A percentile compares a stretch with the other conserved stretches of the same genome.
Conservation (phyloP, 345 rosid genomes). For the Noccaea caerulescens region DNA sequence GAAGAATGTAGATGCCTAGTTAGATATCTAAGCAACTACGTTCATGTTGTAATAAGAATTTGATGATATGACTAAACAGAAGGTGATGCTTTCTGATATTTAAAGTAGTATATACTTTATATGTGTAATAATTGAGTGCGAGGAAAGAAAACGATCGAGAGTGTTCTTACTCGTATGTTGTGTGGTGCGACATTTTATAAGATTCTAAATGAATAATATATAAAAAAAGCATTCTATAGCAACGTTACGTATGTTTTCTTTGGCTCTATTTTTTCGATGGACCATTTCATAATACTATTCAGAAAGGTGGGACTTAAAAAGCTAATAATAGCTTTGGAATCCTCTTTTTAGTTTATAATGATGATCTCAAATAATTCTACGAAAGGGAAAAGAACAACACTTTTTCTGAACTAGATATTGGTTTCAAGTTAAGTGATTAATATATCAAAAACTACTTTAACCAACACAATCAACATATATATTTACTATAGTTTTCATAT, state of each 20-base stretch:
- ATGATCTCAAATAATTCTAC: not conserved
- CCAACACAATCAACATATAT: not conserved
- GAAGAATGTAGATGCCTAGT: conserved; percentile 42
- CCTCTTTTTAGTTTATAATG: not conserved
- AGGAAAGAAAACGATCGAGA: not conserved
- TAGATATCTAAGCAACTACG: not conserved
- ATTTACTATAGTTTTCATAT: too few relatives aligned
- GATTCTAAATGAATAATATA: conserved; percentile 5
- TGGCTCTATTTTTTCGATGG: not conserved
- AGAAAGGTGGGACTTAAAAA: not conserved
- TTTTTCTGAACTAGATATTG: not conserved
- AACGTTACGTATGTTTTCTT: conserved; percentile 5
- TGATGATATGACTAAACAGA: conserved; percentile 3
- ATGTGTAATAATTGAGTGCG: too few relatives aligned
- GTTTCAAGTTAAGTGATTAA: not conserved
- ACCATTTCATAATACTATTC: not conserved
- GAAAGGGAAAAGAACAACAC: not conserved
- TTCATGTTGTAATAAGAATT: conserved; percentile 15
- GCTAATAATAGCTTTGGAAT: not conserved
- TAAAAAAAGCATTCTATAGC: not conserved
- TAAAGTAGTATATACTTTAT: too few relatives aligned
- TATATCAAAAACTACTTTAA: not conserved
- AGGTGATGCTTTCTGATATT: too few relatives aligned
- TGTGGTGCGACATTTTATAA: conserved; percentile 15
- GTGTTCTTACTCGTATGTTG: conserved; percentile 15